phyloP scores from a whole-genome alignment of 2,329 filamentous ascomycete species.

The Aaosphaeria arxii region DNA sequence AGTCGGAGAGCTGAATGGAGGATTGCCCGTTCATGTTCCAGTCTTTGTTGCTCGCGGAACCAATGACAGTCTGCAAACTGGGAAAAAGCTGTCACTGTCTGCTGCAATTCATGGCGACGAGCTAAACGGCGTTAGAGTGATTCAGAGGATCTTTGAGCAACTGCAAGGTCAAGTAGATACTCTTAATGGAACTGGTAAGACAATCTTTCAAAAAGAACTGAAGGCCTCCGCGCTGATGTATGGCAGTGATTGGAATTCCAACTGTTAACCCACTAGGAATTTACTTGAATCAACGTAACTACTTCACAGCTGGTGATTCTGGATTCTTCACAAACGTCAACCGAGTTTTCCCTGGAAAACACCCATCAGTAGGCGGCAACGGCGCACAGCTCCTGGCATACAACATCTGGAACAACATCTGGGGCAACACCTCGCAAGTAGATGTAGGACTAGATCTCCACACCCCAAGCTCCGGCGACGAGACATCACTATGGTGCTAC shows the following conservation, averaged over 20 bases:
- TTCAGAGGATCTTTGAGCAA: conserved; percentile 35
- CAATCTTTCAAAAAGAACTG: background rate
- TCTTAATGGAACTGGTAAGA: conserved; percentile 35
- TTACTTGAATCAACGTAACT: conserved; percentile 39
- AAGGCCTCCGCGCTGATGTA: background rate
- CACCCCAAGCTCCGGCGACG: conserved; percentile 35
- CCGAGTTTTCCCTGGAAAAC: conserved; percentile 30
- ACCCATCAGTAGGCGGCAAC: conserved; percentile 21
- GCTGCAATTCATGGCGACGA: conserved; percentile 40
- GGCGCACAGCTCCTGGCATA: conserved; percentile 26
- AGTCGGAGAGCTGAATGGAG: conserved; percentile 38
- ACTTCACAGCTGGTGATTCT: conserved; percentile 28
- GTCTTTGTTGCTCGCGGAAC: conserved; percentile 39
- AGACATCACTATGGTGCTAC: conserved; percentile 39
- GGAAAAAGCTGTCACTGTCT: conserved; percentile 36
- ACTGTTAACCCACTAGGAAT: conserved; percentile 40
- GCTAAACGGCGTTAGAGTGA: conserved; percentile 36
- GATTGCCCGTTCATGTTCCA: conserved; percentile 35
- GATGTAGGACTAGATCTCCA: conserved; percentile 40
- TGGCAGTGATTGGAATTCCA: conserved; percentile 36
- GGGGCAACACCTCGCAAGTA: conserved; percentile 37
- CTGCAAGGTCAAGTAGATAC: conserved; percentile 23
- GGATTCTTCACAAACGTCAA: conserved; percentile 36
- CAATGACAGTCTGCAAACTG: conserved; percentile 31
- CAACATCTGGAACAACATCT: conserved; percentile 39